phyloP scores from a whole-genome alignment of 2,329 filamentous ascomycete species.

The Tolypocladium tundrense region DNA sequence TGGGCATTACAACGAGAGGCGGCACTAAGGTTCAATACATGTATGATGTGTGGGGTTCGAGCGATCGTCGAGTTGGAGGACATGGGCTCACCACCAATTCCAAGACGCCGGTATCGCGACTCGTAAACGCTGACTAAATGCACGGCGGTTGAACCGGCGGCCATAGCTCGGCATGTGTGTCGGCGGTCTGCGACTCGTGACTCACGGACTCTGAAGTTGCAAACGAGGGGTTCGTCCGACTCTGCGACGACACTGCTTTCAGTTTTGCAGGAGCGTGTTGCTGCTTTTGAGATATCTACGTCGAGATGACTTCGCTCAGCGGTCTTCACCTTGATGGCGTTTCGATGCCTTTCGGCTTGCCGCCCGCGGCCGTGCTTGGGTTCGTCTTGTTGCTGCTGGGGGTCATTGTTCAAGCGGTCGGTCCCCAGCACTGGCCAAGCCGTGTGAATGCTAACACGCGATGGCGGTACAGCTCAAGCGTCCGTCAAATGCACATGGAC shows the following conservation, averaged over 20 bases:
- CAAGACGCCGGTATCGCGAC: neutral
- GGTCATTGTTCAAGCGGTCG: neutral
- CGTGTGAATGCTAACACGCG: neutral
- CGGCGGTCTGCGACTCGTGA: neutral
- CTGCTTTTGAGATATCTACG: neutral
- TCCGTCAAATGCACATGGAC: neutral
- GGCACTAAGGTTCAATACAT: neutral
- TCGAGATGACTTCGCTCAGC: neutral
- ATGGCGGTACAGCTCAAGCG: neutral
- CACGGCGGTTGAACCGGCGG: neutral
- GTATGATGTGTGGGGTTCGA: neutral
- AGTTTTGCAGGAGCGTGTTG: neutral
- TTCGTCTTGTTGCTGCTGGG: neutral
- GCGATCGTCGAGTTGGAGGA: neutral
- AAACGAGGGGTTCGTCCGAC: neutral
- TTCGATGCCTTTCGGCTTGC: neutral
- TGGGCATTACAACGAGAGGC: neutral
- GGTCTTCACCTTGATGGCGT: neutral
- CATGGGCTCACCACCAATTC: neutral
- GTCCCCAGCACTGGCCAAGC: neutral
- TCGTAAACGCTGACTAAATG: neutral
- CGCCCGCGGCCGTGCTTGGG: neutral
- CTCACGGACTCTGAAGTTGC: neutral
- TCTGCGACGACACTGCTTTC: neutral
- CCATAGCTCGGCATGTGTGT: neutral